phyloP scores from a whole-genome alignment of 768 basidiomycete genomes.

The Goffeauzyma gilvescens region DNA sequence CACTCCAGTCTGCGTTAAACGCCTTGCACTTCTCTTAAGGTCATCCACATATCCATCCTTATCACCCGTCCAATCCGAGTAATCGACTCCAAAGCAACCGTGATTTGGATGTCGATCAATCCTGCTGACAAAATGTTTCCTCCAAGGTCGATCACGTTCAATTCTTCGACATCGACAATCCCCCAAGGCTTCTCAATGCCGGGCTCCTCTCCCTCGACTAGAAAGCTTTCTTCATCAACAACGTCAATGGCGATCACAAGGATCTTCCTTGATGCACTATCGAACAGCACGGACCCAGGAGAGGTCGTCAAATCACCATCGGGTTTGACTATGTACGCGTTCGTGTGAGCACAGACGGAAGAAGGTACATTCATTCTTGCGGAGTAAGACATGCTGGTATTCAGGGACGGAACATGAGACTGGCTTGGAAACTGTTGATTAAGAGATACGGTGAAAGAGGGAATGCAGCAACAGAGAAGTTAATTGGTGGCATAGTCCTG shows the following conservation, averaged over 20 bases:
- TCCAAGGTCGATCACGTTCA: constrained; percentile 45
- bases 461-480: not conserved
- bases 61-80: constrained; percentile 16
- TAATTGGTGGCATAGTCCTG: not conserved
- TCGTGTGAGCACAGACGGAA: constrained; percentile 38
- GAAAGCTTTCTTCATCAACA: not conserved
- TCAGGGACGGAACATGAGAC: not conserved
- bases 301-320: constrained; percentile 48
- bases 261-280: constrained; percentile 52
- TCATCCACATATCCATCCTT: constrained; percentile 41
- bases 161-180: constrained; percentile 44
- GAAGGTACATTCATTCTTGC: not conserved
- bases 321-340: constrained; percentile 59
- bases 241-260: constrained; percentile 29
- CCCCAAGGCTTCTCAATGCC: constrained; percentile 43
- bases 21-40: constrained; percentile 49
- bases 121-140: constrained; percentile 76
- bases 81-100: constrained; percentile 40
- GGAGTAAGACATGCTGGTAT: not conserved
- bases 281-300: constrained; percentile 52
- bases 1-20: constrained; percentile 69
- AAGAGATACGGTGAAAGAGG: not conserved
- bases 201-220: constrained; percentile 36
- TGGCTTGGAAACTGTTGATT: not conserved
- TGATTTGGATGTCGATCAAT: constrained; percentile 71